Conservation (phyloP, 306 rosid genomes). For the Cyamopsis tetragonoloba region DNA sequence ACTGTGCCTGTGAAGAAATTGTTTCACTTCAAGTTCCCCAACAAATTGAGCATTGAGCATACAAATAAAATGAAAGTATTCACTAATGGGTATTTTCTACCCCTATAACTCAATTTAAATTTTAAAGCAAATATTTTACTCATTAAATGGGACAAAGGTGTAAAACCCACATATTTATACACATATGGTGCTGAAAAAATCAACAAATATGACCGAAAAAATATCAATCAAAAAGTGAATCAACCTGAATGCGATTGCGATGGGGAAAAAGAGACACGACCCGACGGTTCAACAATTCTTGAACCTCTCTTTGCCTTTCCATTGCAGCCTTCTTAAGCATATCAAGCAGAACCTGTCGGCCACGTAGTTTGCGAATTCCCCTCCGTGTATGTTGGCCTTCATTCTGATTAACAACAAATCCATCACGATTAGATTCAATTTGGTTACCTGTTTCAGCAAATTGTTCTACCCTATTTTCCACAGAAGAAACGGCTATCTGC, state of each 20-base stretch:
- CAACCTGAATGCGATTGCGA: slow-evolving; percentile 97
- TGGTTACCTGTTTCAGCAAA: slow-evolving; percentile 55
- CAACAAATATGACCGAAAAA: not conserved
- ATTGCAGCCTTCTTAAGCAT: slow-evolving; percentile 79
- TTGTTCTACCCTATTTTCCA: slow-evolving; percentile 60
- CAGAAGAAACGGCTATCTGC: slow-evolving; percentile 51
- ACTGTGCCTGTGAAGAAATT: not conserved
- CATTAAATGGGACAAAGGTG: not conserved
- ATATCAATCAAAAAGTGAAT: slow-evolving; percentile 4
- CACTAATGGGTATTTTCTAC: not conserved
- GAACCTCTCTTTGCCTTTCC: slow-evolving; percentile 77
- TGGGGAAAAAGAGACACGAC: slow-evolving; percentile 86
- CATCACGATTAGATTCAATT: slow-evolving; percentile 55
- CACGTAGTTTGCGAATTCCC: slow-evolving; percentile 76
- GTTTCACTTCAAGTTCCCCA: not conserved
- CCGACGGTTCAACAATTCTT: slow-evolving; percentile 57
- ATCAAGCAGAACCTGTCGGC: slow-evolving; percentile 89
- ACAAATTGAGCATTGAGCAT: not conserved
- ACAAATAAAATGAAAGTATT: not conserved
- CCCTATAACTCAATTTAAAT: not conserved
- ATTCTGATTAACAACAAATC: slow-evolving; percentile 56
- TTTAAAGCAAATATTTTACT: slow-evolving; percentile 18
- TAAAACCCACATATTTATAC: not conserved
- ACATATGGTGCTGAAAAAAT: not conserved
- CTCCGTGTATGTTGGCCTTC: slow-evolving; percentile 62